Evolutionary conservation across 129 eudicot species (phyloP), one percentile per base, ranked within the genome.

Genomic region (Escallonia rubra): DNA sequence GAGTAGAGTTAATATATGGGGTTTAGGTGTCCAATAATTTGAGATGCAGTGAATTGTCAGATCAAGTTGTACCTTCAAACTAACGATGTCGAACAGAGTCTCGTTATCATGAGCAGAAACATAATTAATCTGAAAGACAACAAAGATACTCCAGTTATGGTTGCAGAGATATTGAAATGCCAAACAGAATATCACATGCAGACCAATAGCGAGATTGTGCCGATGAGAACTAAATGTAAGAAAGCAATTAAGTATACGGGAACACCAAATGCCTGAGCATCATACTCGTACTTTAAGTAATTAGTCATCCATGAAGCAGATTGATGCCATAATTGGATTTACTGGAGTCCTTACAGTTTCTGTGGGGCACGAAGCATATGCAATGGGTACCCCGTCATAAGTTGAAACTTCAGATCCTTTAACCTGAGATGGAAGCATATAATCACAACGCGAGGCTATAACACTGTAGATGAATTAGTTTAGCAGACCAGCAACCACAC

Each of bases 21-120:
- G 70, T 15, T 40, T 42, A 11, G 10, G 4, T 15, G 41, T 52
- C 59, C 60, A 12, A 53, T 16, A 23, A 23, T 23, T 23, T 23
- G 34, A 23, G 34, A 39, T 63, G 12, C 38, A 62, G 34, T 6
- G 23, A 45, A 38, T 47, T 64, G 52, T 34, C 57, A 52, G 23
- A 76, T 57, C 8, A 73, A 47, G 61, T 5, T 44, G 41, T 79
- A 91, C 96, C 98, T 93, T 93, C 62, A 93, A 80, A 72, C 90
- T 82, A 72, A 93, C 73, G 12, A 89, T 93, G 80, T 93, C 98
- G 72, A 93, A 93, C 57, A 93, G 85, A 67, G 98, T 89, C 74
- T 93, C 96, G 41, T 93, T 93, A 79, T 93, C 98, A 82, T 93
- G 98, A 78, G 98, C 96, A 71, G 98, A 89, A 56, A 89, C 90